phyloP scores from a whole-genome alignment of 768 basidiomycete species.

The Kwoniella dendrophila region DNA sequence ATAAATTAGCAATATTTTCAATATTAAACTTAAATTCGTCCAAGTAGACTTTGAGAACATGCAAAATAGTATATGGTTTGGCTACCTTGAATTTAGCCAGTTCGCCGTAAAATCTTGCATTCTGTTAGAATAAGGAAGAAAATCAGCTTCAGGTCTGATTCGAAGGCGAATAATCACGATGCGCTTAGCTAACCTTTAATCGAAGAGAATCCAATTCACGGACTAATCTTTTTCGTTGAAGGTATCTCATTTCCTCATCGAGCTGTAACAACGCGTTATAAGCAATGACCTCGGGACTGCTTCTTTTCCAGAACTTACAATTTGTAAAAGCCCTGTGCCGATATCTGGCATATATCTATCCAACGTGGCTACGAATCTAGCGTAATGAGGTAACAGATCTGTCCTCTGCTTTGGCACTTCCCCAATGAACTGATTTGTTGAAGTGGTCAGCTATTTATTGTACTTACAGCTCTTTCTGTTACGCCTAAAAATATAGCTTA shows the following conservation, averaged over 20 bases:
- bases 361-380: constrained; percentile 82
- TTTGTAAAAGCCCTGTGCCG: constrained; percentile 75
- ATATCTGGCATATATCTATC: constrained; percentile 93
- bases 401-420: constrained; percentile 83
- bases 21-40: constrained; percentile 93
- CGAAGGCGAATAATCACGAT: background rate
- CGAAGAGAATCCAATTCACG: constrained; percentile 84
- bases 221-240: constrained; percentile 90
- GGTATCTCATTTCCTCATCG: constrained; percentile 93
- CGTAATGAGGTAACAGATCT: constrained; percentile 91
- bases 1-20: constrained; percentile 84
- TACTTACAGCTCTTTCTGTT: background rate
- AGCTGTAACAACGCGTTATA: constrained; percentile 61
- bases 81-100: constrained; percentile 95
- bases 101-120: constrained; percentile 81
- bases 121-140: constrained; percentile 60
- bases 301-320: constrained; percentile 62
- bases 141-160: background rate
- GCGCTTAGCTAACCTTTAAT: constrained; percentile 65
- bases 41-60: constrained; percentile 94
- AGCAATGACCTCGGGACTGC: background rate
- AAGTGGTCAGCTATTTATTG: background rate
- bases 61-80: constrained; percentile 85
- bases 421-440: constrained; percentile 60
- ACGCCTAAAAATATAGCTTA: constrained; percentile 47